A percentile compares a stretch with the other conserved stretches of the same genome.
phyloP scores from a whole-genome alignment of 345 rosid species.

The Aegle marmelos region DNA sequence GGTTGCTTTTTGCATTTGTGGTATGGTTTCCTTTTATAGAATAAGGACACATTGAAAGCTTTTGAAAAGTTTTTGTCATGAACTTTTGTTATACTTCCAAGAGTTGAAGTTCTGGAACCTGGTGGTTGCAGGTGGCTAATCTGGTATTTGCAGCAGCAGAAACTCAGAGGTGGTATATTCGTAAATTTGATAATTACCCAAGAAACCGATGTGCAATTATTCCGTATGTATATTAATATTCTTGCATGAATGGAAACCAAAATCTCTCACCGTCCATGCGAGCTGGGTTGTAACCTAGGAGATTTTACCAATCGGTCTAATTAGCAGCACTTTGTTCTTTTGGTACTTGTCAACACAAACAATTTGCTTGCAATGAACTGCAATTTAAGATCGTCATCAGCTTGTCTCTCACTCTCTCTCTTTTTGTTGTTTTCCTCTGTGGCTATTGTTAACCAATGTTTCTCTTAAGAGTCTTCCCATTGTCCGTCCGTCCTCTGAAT shows the following conservation, averaged over 20 bases:
- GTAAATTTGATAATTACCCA: conserved; percentile 66
- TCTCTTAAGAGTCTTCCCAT: not conserved
- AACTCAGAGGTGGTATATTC: conserved; percentile 68
- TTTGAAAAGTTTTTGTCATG: not conserved
- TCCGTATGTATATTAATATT: conserved; percentile 40
- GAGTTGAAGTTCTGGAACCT: not conserved
- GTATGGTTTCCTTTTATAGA: conserved; percentile 22
- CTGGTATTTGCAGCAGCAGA: conserved; percentile 60
- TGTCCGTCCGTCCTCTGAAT: too few species aligned
- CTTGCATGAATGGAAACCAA: not conserved
- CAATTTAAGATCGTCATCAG: not conserved
- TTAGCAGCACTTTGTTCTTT: not conserved
- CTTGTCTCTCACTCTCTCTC: not conserved
- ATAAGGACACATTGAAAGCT: not conserved
- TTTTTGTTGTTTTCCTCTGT: too few species aligned
- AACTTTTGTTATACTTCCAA: not conserved
- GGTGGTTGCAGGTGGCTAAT: conserved; percentile 58
- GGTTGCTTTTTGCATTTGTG: conserved; percentile 67
- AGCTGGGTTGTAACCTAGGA: not conserved
- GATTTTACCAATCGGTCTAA: not conserved
- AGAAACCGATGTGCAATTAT: conserved; percentile 44
- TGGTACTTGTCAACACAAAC: not conserved
- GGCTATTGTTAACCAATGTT: not conserved
- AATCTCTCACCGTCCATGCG: not conserved
- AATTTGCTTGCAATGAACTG: not conserved